Base-by-base conservation (phyloP, 2,329 filamentous ascomycete species). In the Aspergillus hortae region DNA sequence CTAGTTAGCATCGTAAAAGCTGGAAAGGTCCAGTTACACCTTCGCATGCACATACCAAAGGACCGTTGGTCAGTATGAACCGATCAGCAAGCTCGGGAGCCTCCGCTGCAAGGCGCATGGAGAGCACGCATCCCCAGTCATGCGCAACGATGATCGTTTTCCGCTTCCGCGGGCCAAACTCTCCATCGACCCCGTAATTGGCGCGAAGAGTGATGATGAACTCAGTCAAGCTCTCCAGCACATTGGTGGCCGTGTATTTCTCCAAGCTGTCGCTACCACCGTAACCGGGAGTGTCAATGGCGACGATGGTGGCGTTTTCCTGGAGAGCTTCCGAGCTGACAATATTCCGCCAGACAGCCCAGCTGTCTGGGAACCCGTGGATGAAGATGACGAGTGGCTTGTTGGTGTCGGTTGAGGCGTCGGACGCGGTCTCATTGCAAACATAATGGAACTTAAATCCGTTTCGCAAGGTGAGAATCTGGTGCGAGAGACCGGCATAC, bases 331-430 rank as follows among this genome's bases (percentile, higher is more conserved):
- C 53, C 0, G 74, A 76, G 36, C 65, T 64, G 17, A 83, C 65
- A 21, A 81, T 64, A 46, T 76, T 68, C 43, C 74, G 73, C 79
- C 80, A 85, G 47, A 84, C 66, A 10, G 76, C 71, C 66, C 74
- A 82, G 51, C 80, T 82, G 58, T 85, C 81, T 6, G 82, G 82
- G 53, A 83, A 85, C 35, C 82, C 81, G 63, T 84, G 81, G 15
- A 84, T 67, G 58, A 83, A 79, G 38, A 84, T 73, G 21, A 80
- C 71, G 14, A 83, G 63, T 1, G 72, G 70, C 47, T 66, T 72
- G 10, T 57, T 54, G 14, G 35, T 1, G 19, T 54, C 59, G 50
- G 49, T 15, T 36, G 55, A 17, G 50, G 54, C 12, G 38, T 66
- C 51, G 4, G 17, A 42, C 17, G 40, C 11, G 40, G 15, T 42